phyloP scores from a whole-genome alignment of 192 early-diverging fungal genomes.

The Coemansia sp. region DNA sequence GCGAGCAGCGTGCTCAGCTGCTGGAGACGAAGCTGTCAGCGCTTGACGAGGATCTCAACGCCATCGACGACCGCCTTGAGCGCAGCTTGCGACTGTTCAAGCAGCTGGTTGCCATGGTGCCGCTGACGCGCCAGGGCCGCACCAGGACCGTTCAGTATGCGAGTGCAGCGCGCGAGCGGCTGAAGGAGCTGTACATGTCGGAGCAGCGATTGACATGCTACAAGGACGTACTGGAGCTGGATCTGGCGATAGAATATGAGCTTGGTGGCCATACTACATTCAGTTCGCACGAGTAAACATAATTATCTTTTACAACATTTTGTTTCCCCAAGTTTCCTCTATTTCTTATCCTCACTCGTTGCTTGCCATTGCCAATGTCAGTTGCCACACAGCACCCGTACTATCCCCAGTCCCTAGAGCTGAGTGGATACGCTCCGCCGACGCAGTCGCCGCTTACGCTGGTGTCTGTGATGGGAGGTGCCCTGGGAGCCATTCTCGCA shows the following conservation, averaged over 20 bases:
- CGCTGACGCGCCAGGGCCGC: constrained; percentile 67
- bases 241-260: constrained; percentile 56
- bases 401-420: constrained; percentile 30
- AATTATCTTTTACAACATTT: background rate
- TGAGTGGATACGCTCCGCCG: constrained; percentile 31
- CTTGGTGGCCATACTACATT: constrained; percentile 10
- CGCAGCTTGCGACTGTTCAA: constrained; percentile 60
- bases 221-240: constrained; percentile 65
- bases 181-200: constrained; percentile 60
- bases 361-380: background rate
- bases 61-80: constrained; percentile 54
- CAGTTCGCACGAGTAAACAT: background rate
- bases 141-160: constrained; percentile 57
- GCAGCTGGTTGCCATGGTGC: constrained; percentile 68
- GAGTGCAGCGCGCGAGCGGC: constrained; percentile 36
- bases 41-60: constrained; percentile 55
- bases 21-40: constrained; percentile 49
- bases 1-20: constrained; percentile 28
- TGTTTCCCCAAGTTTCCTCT: background rate
- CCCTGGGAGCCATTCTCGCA: constrained; percentile 2
- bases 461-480: constrained; percentile 18
- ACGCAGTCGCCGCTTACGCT: constrained; percentile 16
- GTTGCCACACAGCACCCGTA: constrained; percentile 28
- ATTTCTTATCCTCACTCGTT: background rate
- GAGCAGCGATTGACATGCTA: constrained; percentile 69